Base-by-base conservation (phyloP, 2,329 filamentous ascomycete species). In the Triangularia verruculosa region DNA sequence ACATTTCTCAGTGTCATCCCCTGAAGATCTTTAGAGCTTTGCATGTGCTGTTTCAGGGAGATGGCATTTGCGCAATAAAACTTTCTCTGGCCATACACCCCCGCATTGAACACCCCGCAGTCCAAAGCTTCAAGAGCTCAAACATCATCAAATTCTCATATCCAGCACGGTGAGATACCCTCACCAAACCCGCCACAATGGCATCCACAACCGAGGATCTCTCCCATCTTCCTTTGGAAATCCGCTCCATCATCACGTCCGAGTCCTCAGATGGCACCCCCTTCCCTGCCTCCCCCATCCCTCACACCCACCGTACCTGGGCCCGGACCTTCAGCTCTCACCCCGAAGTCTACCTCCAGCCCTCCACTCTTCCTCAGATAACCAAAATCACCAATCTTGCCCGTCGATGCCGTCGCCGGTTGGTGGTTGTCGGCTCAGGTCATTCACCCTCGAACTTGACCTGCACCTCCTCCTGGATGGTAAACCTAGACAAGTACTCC, bases 371-470 rank as follows among this genome's bases (percentile, higher is more conserved):
- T 59, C 80, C 81, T 13, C 94, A 98, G 78, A 86, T 99, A 68
- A 89, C 94, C 75, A 93, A 96, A 75, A 82, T 90, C 58, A 85
- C 97, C 66, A 88, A 83, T 51, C 84, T 97, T 22, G 95, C 95
- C 5, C 89, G 91, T 64, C 85, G 83, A 78, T 95, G 91, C 77
- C 87, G 93, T 51, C 88, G 91, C 55, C 89, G 93, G 65, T 79
- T 99, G 64, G 90, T 93, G 34, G 91, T 90, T 5, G 89, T 93
- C n/a, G 94, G 95, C 64, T 94, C 90, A 71, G 92, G 89, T 62
- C 94, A 99, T 79, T 97, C 93, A 61, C 95, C 94, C 7, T 96
- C 90, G 68, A 90, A 94, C 72, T 79, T 99, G 52, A 98, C 94
- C 4, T 96, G 92, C 78, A 96, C 93, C 4, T 95, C 91, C 15